Percentiles rank a stretch among this genome's conserved stretches.
phyloP scores from a whole-genome alignment of 2,329 filamentous ascomycete species.

The Nemania sp. region DNA sequence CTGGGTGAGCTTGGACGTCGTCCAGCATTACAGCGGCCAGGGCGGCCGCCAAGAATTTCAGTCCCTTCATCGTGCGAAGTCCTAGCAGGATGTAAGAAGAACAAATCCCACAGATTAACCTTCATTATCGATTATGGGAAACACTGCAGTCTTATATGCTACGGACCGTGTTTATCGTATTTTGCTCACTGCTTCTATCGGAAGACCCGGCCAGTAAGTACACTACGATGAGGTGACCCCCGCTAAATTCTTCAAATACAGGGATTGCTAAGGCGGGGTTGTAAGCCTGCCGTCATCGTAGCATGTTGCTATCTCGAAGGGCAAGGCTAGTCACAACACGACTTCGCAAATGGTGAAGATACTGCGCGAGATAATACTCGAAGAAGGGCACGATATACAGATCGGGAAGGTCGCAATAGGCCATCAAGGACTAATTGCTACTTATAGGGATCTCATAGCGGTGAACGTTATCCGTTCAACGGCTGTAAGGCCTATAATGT shows the following conservation, averaged over 20 bases:
- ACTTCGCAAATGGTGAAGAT: neutral
- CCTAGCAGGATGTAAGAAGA: neutral
- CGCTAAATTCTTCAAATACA: conserved; percentile 6
- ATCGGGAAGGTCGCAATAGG: conserved; percentile 18
- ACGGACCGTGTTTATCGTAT: neutral
- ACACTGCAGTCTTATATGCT: neutral
- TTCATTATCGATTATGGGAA: neutral
- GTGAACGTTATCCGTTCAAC: neutral
- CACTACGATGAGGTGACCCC: neutral
- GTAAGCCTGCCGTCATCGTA: conserved; percentile 10
- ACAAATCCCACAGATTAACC: neutral
- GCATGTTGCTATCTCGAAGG: conserved; percentile 2
- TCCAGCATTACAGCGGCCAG: conserved; percentile 24
- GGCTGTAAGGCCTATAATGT: neutral
- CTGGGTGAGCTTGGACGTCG: conserved; percentile 21
- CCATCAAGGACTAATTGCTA: neutral
- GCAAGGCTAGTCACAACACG: neutral
- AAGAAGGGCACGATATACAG: neutral
- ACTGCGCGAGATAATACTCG: conserved; percentile 4
- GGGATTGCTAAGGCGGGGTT: conserved; percentile 18
- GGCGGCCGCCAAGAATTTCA: conserved; percentile 23
- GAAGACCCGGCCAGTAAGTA: neutral
- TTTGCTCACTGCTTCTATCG: neutral
- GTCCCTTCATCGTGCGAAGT: conserved; percentile 20
- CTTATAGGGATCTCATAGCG: neutral